phyloP scores from a whole-genome alignment of 2,329 filamentous ascomycete species.

The Paecilomyces niveus region DNA sequence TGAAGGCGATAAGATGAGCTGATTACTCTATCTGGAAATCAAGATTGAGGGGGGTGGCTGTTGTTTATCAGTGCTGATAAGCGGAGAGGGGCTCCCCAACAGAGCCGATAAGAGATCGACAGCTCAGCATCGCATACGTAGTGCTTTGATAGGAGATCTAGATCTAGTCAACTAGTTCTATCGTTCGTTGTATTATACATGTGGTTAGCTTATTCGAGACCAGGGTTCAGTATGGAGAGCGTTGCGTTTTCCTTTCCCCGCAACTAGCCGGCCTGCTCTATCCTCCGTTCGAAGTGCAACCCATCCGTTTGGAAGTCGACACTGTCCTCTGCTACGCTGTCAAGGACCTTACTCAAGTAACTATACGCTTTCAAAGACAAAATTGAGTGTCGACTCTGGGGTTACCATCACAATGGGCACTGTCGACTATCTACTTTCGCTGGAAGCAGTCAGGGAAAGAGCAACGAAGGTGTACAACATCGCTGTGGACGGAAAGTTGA shows the following conservation, averaged over 20 bases:
- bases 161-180: neutral
- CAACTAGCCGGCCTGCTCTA: neutral
- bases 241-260: neutral
- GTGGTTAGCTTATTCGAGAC: neutral
- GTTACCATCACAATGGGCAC: neutral
- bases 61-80: neutral
- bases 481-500: conserved; percentile 33
- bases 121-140: neutral
- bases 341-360: neutral
- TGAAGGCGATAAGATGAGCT: neutral
- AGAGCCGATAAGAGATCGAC: neutral
- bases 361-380: neutral
- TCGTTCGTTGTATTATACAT: neutral
- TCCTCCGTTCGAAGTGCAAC: neutral
- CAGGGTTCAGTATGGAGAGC: neutral
- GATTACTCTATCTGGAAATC: neutral
- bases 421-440: neutral
- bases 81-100: neutral
- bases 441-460: neutral
- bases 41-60: neutral
- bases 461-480: conserved; percentile 12
- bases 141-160: neutral
- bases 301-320: neutral
- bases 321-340: neutral
- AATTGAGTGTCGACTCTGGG: neutral